A percentile compares a stretch with the other conserved stretches of the same genome.
These are phyloP conservation scores for Cladobotryum protrusum DNA, from an alignment of 2,329 filamentous ascomycete genomes.

Conservation along the genomic window DNA sequence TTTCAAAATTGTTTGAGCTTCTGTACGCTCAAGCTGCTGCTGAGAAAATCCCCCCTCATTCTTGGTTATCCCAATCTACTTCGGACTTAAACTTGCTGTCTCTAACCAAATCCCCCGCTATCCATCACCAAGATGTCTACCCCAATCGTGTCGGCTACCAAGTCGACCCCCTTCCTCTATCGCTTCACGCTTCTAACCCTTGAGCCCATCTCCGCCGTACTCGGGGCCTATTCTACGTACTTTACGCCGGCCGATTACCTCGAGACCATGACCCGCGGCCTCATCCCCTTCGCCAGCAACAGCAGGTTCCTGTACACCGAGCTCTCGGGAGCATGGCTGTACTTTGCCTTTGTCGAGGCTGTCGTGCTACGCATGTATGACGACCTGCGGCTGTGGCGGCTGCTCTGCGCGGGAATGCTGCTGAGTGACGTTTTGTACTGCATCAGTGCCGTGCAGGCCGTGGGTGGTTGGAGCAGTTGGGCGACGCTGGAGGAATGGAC, in stretches of 20 bases:
- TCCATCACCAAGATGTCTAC: no score
- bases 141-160: not conserved
- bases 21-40: no score
- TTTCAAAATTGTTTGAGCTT: no score
- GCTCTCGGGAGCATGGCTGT: slow-evolving; percentile 19
- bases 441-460: slow-evolving; percentile 25
- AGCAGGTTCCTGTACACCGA: slow-evolving; percentile 19
- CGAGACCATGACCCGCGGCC: slow-evolving; percentile 22
- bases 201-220: slow-evolving; percentile 29
- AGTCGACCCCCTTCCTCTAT: slow-evolving; percentile 23
- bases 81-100: no score
- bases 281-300: slow-evolving; percentile 12
- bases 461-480: slow-evolving; percentile 28
- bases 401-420: slow-evolving; percentile 30
- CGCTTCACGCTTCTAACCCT: slow-evolving; percentile 27
- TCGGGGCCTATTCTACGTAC: slow-evolving; percentile 26
- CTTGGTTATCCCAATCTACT: no score
- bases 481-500: slow-evolving; percentile 21
- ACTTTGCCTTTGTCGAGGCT: slow-evolving; percentile 32
- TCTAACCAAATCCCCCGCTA: no score
- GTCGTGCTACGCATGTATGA: slow-evolving; percentile 28
- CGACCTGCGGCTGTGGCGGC: slow-evolving; percentile 29
- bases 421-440: slow-evolving; percentile 27
- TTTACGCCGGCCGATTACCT: slow-evolving; percentile 22
- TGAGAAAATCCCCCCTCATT: no score